Evolutionary conservation across 768 basidiomycete species (phyloP), one percentile per base, ranked within the genome.

Genomic region (Boletus tomentosulus): DNA sequence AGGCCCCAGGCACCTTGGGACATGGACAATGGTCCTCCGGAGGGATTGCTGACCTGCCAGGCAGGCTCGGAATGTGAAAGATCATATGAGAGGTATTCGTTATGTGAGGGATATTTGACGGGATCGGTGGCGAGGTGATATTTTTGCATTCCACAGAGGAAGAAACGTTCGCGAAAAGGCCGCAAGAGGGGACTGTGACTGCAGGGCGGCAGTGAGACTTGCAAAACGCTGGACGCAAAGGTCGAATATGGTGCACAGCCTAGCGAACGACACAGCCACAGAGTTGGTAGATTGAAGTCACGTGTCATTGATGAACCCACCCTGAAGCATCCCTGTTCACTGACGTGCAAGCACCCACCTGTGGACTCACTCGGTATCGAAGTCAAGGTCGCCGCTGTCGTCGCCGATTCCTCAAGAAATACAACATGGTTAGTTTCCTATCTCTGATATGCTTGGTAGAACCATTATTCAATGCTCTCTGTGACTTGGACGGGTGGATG

Each of bases 371-470:
- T 43, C 48, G 39, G 51, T 46, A 59, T 59, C 61, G 61, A 61
- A 55, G 48, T 62, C 66, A 62, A 62, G 57, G 57, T 52, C 57
- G 58, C 56, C 61, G 56, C 31, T 43, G 54, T 50, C 43, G 65
- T 52, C 56, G 38, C 33, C 39, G 52, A 46, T 45, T 33, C 63
- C 53, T 64, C 69, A 70, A 72, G 62, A 64, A 57, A 55, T 46
- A 44, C 60, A 67, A 53, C 55, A 71, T 71, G 69, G 69, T 71
- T 35, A 71, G 69, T 71, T 25, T 24, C 31, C 50, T 49, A 35
- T 59, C 44, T 56, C 28, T 31, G 2, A 28, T 50, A n/a, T 45
- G 2, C 33, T 16, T 46, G 31, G 22, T 22, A 15, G 41, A 38
- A 15, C 24, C 24, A 11, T 49, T 44, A 16, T 49, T 34, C 19